Conservation (phyloP, 768 basidiomycete species). For the Mycena leptocephala region DNA sequence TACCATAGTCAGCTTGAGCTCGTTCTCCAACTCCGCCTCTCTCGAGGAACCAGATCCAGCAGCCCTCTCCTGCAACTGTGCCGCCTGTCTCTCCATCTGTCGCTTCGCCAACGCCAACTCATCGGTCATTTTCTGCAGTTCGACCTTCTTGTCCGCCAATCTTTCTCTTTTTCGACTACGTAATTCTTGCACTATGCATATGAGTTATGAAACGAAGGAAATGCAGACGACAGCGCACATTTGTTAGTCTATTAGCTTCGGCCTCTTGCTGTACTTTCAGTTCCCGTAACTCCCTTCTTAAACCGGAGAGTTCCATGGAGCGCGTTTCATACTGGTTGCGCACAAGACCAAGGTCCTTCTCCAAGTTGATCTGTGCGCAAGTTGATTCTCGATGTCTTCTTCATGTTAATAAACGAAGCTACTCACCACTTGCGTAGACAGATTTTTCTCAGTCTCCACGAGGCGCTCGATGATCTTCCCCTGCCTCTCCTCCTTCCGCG, state of each 20-base stretch:
- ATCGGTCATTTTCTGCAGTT: conserved; percentile 65
- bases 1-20: conserved; percentile 76
- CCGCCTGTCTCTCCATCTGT: conserved; percentile 66
- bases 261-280: conserved; percentile 52
- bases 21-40: conserved; percentile 53
- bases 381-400: background rate
- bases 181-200: conserved; percentile 45
- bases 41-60: conserved; percentile 48
- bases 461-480: conserved; percentile 75
- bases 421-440: conserved; percentile 74
- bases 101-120: conserved; percentile 62
- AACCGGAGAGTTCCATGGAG: conserved; percentile 33
- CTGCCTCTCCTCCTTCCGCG: conserved; percentile 65
- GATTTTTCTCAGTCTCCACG: conserved; percentile 73
- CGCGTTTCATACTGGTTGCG: conserved; percentile 23
- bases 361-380: conserved; percentile 43
- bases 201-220: background rate
- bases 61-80: conserved; percentile 61
- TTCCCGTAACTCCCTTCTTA: conserved; percentile 63
- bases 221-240: conserved; percentile 51
- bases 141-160: conserved; percentile 51
- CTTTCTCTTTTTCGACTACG: conserved; percentile 54
- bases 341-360: conserved; percentile 26
- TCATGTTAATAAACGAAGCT: background rate
- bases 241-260: conserved; percentile 56